Evolutionary conservation across 2,329 filamentous ascomycete species (phyloP).

Genomic region (Fusarium scirpi): DNA sequence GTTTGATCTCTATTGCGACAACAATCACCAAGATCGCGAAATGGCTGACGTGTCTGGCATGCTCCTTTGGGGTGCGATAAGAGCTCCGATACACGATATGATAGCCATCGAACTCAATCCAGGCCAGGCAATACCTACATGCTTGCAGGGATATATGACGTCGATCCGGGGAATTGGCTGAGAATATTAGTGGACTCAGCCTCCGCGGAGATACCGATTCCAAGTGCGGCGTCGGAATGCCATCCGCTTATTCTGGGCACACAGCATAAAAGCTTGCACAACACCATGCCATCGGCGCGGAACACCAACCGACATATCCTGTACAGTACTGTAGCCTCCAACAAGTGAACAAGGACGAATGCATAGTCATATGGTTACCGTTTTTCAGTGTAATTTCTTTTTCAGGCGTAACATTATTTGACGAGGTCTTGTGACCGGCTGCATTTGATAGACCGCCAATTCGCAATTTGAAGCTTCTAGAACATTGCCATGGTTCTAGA

Average conservation of each 20-base stretch:
- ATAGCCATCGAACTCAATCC: constrained; percentile 10
- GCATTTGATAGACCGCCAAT: constrained; percentile 26
- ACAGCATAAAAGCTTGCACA: constrained; percentile 16
- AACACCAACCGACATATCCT: constrained; percentile 4
- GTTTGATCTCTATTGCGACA: background rate
- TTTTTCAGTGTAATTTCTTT: background rate
- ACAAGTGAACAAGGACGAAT: background rate
- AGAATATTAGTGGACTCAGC: constrained; percentile 19
- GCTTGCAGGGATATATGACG: constrained; percentile 36
- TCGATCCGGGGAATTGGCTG: constrained; percentile 32
- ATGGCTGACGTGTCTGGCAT: constrained; percentile 23
- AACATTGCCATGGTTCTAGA: constrained; percentile 33
- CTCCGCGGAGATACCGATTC: constrained; percentile 39
- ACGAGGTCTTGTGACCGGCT: constrained; percentile 11
- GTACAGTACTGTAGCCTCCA: background rate
- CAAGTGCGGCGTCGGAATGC: constrained; percentile 28
- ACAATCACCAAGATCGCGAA: constrained; percentile 5
- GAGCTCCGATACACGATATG: constrained; percentile 7
- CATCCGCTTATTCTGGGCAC: constrained; percentile 17
- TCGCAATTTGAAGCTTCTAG: constrained; percentile 34
- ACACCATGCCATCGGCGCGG: constrained; percentile 16
- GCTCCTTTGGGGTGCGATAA: constrained; percentile 7
- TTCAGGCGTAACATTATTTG: background rate
- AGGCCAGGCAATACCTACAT: constrained; percentile 1
- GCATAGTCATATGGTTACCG: background rate